phyloP scores from a whole-genome alignment of 2,329 filamentous ascomycete genomes.

The Penicillium hordei region DNA sequence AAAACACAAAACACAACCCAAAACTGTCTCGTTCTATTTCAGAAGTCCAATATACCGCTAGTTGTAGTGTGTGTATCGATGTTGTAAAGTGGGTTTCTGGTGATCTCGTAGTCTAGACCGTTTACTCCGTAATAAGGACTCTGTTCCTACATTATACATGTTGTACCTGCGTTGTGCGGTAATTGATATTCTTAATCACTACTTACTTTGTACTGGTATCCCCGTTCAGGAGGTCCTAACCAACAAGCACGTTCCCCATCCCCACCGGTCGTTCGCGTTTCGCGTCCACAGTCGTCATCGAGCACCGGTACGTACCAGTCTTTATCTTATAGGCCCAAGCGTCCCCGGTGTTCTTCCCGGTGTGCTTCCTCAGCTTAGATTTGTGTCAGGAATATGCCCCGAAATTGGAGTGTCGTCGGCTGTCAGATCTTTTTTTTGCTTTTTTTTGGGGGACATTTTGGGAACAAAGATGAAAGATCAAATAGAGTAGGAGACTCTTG shows the following conservation, averaged over 20 bases:
- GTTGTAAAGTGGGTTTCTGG: conserved; percentile 7
- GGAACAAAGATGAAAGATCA: neutral
- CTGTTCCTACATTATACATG: neutral
- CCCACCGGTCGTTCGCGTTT: conserved; percentile 6
- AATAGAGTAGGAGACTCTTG: neutral
- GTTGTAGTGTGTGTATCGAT: neutral
- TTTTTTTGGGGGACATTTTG: neutral
- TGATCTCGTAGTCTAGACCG: conserved; percentile 12
- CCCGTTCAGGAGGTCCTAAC: neutral
- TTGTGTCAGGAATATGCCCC: conserved; percentile 1
- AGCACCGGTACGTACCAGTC: neutral
- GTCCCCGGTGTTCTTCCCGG: conserved; percentile 1
- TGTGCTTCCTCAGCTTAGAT: conserved; percentile 4
- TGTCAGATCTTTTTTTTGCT: neutral
- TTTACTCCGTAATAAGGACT: neutral
- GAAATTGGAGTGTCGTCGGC: conserved; percentile 1
- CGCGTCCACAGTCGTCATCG: conserved; percentile 5
- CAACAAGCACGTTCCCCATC: neutral
- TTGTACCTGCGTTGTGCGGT: conserved; percentile 2
- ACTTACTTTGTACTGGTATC: neutral
- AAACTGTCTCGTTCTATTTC: too few relatives aligned
- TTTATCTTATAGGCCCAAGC: neutral
- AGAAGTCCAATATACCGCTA: too few relatives aligned
- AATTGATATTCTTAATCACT: neutral
- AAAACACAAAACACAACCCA: neutral